Percentiles rank a stretch among this genome's conserved stretches.
Conservation (phyloP, 768 basidiomycete species). For the Lentinula boryana region DNA sequence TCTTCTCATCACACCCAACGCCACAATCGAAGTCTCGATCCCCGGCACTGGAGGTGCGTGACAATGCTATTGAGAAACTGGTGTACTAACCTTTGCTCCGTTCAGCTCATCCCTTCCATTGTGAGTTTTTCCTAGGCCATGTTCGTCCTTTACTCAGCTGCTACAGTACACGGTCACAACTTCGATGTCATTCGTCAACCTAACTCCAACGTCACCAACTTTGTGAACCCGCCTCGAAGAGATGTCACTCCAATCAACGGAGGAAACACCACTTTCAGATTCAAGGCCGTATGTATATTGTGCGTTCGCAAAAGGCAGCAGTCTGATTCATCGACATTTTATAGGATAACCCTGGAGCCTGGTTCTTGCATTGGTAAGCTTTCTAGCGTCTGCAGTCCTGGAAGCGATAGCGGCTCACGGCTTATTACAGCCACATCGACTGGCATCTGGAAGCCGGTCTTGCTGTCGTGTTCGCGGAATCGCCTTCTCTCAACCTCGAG, state of each 20-base stretch:
- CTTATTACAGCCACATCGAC: conserved; percentile 6
- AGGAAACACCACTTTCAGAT: conserved; percentile 30
- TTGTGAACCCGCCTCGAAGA: conserved; percentile 23
- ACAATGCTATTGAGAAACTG: background rate
- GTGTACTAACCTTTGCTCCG: background rate
- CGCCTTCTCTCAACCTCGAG: conserved; percentile 5
- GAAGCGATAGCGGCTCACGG: background rate
- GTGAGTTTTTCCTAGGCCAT: conserved; percentile 11
- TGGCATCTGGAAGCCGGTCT: conserved; percentile 13
- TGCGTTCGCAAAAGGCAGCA: background rate
- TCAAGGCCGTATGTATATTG: conserved; percentile 12
- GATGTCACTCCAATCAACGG: conserved; percentile 25
- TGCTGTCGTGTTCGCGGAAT: conserved; percentile 13
- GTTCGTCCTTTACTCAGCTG: background rate
- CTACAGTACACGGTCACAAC: conserved; percentile 24
- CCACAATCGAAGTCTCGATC: conserved; percentile 41
- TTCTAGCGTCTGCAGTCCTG: background rate
- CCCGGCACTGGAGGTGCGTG: conserved; percentile 31
- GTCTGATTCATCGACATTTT: background rate
- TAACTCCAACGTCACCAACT: conserved; percentile 18
- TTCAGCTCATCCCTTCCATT: conserved; percentile 25
- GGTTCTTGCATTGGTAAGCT: conserved; percentile 40
- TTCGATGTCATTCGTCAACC: conserved; percentile 23
- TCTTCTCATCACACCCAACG: conserved; percentile 32
- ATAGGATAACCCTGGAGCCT: conserved; percentile 55